Evolutionary conservation across 2,329 filamentous ascomycete species (phyloP).

Genomic region (Aquanectria penicillioides): DNA sequence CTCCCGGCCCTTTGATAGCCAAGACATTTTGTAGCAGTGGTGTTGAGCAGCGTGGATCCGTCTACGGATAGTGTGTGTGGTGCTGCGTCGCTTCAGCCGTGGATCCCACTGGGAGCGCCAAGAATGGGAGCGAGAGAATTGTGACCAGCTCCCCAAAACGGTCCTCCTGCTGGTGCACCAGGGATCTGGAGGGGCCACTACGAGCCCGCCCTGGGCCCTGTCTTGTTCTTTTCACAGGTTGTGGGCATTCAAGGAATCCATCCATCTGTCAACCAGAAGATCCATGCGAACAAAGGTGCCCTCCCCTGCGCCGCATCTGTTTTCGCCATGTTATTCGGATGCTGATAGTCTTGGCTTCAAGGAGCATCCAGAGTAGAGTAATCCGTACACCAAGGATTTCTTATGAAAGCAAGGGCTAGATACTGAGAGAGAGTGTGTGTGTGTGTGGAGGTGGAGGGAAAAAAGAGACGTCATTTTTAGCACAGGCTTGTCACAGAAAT

Average conservation of each 20-base stretch:
- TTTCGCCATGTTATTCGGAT: background rate
- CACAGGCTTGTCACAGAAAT: background rate
- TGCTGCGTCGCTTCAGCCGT: constrained; percentile 13
- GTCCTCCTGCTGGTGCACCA: constrained; percentile 11
- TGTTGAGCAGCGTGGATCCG: background rate
- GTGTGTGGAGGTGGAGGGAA: too few species aligned
- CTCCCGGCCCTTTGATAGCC: background rate
- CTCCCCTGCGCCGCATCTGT: background rate
- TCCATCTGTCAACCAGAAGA: too few species aligned
- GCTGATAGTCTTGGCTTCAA: too few species aligned
- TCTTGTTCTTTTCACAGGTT: background rate
- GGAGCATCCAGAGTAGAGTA: too few species aligned
- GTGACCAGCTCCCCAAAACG: constrained; percentile 26
- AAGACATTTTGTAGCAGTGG: background rate
- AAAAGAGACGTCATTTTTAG: too few species aligned
- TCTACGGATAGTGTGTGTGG: too few species aligned
- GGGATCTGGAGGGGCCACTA: background rate
- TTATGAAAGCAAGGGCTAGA: too few species aligned
- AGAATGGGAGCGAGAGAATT: constrained; percentile 30
- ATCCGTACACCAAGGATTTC: too few species aligned
- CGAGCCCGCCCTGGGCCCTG: background rate
- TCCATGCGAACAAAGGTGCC: too few species aligned
- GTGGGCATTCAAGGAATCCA: background rate
- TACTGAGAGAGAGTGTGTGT: too few species aligned
- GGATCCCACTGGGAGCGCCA: constrained; percentile 29